Evolutionary conservation across 257 asterid genomes (phyloP).

Genomic region (Solanum clarkiae): DNA sequence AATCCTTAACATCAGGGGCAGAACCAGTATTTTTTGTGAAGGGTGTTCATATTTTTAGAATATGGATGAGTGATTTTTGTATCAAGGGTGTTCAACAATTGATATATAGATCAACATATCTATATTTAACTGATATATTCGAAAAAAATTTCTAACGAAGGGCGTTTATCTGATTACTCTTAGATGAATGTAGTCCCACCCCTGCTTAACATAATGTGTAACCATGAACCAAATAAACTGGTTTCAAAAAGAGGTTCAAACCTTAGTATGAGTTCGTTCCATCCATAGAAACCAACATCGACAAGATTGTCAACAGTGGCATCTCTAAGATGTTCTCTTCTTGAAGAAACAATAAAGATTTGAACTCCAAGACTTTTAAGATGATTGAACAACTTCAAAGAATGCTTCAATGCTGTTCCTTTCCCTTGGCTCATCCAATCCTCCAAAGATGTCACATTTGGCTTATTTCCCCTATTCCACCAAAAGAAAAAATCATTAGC

Average conservation of each 20-base stretch:
- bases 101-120: too few species aligned
- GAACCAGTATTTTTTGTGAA: too few species aligned
- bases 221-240: neutral
- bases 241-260: neutral
- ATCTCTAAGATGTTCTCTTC: constrained; percentile 59
- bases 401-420: constrained; percentile 46
- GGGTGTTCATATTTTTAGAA: too few species aligned
- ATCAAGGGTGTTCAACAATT: too few species aligned
- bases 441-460: constrained; percentile 45
- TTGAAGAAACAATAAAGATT: constrained; percentile 54
- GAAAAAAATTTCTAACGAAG: too few species aligned
- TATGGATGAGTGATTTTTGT: too few species aligned
- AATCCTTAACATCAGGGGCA: neutral
- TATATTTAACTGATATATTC: too few species aligned
- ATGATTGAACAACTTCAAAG: constrained; percentile 49
- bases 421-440: constrained; percentile 64
- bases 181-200: too few species aligned
- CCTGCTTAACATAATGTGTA: neutral
- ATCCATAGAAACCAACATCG: constrained; percentile 54
- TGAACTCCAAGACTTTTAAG: constrained; percentile 45
- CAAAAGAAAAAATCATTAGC: neutral
- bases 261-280: constrained; percentile 63
- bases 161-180: too few species aligned
- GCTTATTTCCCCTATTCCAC: constrained; percentile 34
- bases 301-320: constrained; percentile 72